Evolutionary conservation across 331 rosid species (phyloP).

Genomic region (Spiraea crenata): DNA sequence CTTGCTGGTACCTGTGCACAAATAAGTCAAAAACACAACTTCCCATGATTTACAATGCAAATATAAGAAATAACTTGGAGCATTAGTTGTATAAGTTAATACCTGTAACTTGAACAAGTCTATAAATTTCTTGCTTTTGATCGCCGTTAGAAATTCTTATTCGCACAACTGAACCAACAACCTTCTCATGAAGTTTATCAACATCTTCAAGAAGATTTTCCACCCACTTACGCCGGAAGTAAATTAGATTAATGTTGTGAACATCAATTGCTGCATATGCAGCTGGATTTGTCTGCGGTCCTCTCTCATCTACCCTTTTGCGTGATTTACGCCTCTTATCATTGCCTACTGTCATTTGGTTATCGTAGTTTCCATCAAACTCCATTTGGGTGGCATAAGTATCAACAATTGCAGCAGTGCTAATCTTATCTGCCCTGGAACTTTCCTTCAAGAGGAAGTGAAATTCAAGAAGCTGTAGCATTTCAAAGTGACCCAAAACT

Average conservation of each 20-base stretch:
- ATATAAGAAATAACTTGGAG: slow-evolving; percentile 10
- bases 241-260: slow-evolving; percentile 80
- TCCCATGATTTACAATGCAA: slow-evolving; percentile 7
- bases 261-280: slow-evolving; percentile 75
- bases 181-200: slow-evolving; percentile 62
- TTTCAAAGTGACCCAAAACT: slow-evolving; percentile 68
- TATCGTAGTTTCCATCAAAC: slow-evolving; percentile 39
- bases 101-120: slow-evolving; percentile 98
- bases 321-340: slow-evolving; percentile 54
- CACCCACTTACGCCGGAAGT: slow-evolving; percentile 65
- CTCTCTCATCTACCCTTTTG: slow-evolving; percentile 44
- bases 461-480: slow-evolving; percentile 78
- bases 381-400: slow-evolving; percentile 45
- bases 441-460: slow-evolving; percentile 60
- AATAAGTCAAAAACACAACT: slow-evolving; percentile 22
- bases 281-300: slow-evolving; percentile 43
- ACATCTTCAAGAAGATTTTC: slow-evolving; percentile 57
- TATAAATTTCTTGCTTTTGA: slow-evolving; percentile 75
- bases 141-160: slow-evolving; percentile 65
- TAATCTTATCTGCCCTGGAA: slow-evolving; percentile 29
- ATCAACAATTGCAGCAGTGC: slow-evolving; percentile 38
- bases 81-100: slow-evolving; percentile 23
- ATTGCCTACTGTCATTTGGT: slow-evolving; percentile 36
- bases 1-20: slow-evolving; percentile 75
- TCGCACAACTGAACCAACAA: slow-evolving; percentile 88